Evolutionary conservation across 192 early-diverging fungal species (phyloP).

Genomic region (Gaertneriomyces sp.): DNA sequence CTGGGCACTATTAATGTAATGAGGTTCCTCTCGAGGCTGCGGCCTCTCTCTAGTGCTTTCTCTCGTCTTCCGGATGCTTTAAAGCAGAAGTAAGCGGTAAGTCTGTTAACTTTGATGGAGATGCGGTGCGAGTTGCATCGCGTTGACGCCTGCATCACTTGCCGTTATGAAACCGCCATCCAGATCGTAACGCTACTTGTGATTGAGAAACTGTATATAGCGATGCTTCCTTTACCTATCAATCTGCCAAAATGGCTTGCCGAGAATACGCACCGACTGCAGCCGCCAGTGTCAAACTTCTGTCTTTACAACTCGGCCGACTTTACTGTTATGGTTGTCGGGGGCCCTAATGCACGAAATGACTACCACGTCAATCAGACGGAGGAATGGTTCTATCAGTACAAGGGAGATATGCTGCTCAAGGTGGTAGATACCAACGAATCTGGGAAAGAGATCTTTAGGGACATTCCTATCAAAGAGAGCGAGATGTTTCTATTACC

Average conservation of each 20-base stretch:
- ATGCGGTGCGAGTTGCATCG: too few species aligned
- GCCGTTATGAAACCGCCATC: too few species aligned
- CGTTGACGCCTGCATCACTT: too few species aligned
- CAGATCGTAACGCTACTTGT: too few species aligned
- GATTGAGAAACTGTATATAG: too few species aligned
- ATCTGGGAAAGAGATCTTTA: constrained; percentile 43
- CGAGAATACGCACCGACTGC: constrained; percentile 75
- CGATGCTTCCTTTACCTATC: constrained; percentile 49
- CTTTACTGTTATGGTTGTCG: constrained; percentile 90
- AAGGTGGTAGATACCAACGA: constrained; percentile 78
- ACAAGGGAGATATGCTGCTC: constrained; percentile 90
- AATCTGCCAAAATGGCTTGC: constrained; percentile 88
- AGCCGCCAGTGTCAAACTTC: constrained; percentile 95
- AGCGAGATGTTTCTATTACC: constrained; percentile 97
- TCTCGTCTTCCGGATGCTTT: too few species aligned
- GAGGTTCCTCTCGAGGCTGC: too few species aligned
- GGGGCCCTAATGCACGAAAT: constrained; percentile 85
- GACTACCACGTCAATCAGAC: constrained; percentile 98
- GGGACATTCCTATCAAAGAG: constrained; percentile 82
- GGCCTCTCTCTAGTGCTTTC: too few species aligned
- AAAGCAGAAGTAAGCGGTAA: too few species aligned
- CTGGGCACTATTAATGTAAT: too few species aligned
- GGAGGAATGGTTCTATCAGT: constrained; percentile 98
- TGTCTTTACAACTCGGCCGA: constrained; percentile 76
- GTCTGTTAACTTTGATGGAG: too few species aligned